A percentile compares a stretch with the other conserved stretches of the same genome.
Evolutionary conservation across 495 filamentous ascomycete species (phyloP).

Genomic region (Talaromyces stipitatus): DNA sequence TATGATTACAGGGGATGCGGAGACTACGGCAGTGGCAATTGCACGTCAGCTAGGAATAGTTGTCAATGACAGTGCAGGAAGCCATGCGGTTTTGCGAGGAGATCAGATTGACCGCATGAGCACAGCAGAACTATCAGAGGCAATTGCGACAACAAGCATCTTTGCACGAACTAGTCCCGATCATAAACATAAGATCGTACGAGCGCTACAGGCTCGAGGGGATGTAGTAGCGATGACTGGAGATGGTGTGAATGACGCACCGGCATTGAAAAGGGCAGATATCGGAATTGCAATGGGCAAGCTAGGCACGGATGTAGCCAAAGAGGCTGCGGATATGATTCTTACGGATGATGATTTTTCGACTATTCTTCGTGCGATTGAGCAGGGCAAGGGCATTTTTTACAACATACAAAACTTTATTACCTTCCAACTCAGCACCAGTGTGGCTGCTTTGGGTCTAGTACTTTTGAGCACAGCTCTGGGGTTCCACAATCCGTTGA

Average conservation of each 20-base stretch:
- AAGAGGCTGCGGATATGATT: conserved; percentile 99
- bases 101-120: conserved; percentile 90
- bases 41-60: conserved; percentile 91
- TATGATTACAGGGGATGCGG: conserved; percentile 97
- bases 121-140: conserved; percentile 69
- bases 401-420: conserved; percentile 99
- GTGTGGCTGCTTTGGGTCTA: conserved; percentile 84
- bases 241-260: conserved; percentile 96
- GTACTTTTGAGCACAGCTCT: conserved; percentile 87
- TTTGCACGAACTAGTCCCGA: conserved; percentile 95
- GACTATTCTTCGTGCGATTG: conserved; percentile 91
- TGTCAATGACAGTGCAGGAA: conserved; percentile 36
- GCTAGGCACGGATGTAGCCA: conserved; percentile 93
- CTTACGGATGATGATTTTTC: conserved; percentile 97
- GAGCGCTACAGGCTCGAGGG: conserved; percentile 81
- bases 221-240: conserved; percentile 99
- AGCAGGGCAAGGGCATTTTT: conserved; percentile 98
- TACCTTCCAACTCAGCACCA: conserved; percentile 96
- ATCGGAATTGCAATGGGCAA: conserved; percentile 97
- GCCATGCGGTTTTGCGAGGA: conserved; percentile 69
- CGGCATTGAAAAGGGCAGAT: conserved; percentile 92
- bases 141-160: conserved; percentile 80
- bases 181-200: conserved; percentile 95
- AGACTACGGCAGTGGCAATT: conserved; percentile 89
- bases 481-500: conserved; percentile 88